phyloP scores from a whole-genome alignment of 75 land plant genomes.

The Gnetum montanum region DNA sequence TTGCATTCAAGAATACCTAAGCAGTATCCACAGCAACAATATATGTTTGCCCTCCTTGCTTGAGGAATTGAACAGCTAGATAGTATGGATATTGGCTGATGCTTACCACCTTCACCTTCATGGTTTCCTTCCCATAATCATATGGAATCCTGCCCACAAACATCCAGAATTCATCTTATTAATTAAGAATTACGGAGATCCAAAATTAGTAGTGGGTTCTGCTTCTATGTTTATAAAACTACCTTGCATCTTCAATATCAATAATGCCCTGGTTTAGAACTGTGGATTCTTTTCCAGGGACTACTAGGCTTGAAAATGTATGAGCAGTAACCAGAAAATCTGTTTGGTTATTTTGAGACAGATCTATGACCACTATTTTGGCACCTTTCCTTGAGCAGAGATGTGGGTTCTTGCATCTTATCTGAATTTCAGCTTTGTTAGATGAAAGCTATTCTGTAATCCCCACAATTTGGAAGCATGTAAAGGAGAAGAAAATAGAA shows the following conservation, averaged over 20 bases:
- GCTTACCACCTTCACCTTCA: too few species aligned
- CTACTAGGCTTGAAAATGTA: constrained; percentile 36
- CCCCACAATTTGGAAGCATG: too few species aligned
- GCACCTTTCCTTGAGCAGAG: neutral
- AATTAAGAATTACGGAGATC: too few species aligned
- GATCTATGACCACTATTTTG: too few species aligned
- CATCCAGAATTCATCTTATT: neutral
- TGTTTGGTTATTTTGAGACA: constrained; percentile 7
- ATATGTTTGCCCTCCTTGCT: neutral
- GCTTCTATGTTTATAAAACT: too few species aligned
- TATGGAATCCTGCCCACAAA: constrained; percentile 31
- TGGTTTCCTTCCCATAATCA: too few species aligned
- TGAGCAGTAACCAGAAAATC: constrained; percentile 38
- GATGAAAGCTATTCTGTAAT: too few species aligned
- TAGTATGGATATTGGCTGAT: constrained; percentile 26
- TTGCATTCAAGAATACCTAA: too few species aligned
- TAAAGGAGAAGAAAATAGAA: too few species aligned
- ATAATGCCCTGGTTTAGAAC: constrained; percentile 27
- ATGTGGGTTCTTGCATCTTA: neutral
- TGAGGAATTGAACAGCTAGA: constrained; percentile 19
- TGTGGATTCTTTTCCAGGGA: constrained; percentile 9
- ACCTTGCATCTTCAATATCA: constrained; percentile 49
- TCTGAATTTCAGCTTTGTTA: too few species aligned
- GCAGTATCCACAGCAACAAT: too few species aligned
- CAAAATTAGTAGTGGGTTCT: neutral